Base-by-base conservation (phyloP, 345 rosid genomes). In the Populus alba region DNA sequence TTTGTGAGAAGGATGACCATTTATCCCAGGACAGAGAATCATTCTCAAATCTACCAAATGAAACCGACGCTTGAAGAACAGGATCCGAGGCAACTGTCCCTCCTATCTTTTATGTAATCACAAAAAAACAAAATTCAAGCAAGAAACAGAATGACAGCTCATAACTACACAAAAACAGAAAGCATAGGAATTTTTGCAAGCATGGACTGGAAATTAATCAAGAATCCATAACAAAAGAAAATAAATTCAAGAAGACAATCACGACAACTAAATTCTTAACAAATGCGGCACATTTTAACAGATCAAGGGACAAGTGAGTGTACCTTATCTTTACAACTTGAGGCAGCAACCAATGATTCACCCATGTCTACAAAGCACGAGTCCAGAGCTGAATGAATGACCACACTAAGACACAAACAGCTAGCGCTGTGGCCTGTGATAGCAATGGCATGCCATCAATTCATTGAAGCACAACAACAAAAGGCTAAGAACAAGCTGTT, bases 21-120 rank as follows among this genome's bases (percentile, higher is more conserved):
- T 85, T 96, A 85, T 92, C 98, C 99, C 99, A 96, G 25, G 99
- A 94, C 73, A 91, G 88, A 31, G 97, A 87, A 89, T 93, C 98
- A 69, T 84, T 90, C 83, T 91, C 95, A 87, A 94, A 94, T 85
- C 92, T 91, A 61, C 98, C 98, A 69, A 94, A 93, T 16, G 99
- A 96, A 55, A 93, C 91, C 37, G 98, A 96, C 82, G 85, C 97
- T 81, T 92, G 87, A 65, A 90, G 85, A 67, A 77, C 86, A 69
- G 93, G 90, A 63, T 84, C 88, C 51, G 92, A 80, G 66, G 88
- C 81, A 82, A 75, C 87, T 68, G 82, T 86, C 75, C 80, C 83
- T 72, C 88, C 87, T 80, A 89, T 90, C 93, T 91, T 80, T 81
- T 77, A 73, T 78, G 73, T 23, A 74, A 13, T 73, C 80, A 81